A percentile compares a stretch with the other conserved stretches of the same genome.
Evolutionary conservation across 805 yeast genomes (phyloP).

Genomic region (Yamadazyma insecticola): DNA sequence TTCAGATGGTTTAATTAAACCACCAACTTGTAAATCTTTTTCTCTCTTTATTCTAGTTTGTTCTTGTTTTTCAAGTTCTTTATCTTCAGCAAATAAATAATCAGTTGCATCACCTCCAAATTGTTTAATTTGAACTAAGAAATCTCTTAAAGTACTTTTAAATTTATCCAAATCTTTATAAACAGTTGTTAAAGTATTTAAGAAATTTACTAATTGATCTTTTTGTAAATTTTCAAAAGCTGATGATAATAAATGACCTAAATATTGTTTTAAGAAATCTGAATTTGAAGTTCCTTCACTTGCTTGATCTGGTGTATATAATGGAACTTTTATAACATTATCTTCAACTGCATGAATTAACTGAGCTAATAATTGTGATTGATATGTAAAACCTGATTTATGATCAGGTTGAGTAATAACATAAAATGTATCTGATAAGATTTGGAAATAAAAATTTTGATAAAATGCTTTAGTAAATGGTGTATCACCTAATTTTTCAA

Average conservation of each 20-base stretch:
- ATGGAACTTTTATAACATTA: conserved; percentile 67
- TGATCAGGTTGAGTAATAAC: conserved; percentile 97
- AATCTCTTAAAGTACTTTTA: conserved; percentile 85
- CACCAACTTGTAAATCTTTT: conserved; percentile 84
- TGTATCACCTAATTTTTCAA: conserved; percentile 66
- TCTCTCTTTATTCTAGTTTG: conserved; percentile 68
- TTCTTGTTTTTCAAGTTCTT: conserved; percentile 70
- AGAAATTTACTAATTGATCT: conserved; percentile 78
- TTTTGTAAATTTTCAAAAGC: conserved; percentile 92
- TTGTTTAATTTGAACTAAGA: conserved; percentile 93
- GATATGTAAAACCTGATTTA: conserved; percentile 90
- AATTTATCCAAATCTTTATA: conserved; percentile 74
- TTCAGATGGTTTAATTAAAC: conserved; percentile 90
- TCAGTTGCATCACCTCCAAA: conserved; percentile 95
- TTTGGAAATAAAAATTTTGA: conserved; percentile 82
- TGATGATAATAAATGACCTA: conserved; percentile 72
- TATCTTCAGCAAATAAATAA: conserved; percentile 91
- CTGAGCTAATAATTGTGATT: conserved; percentile 77
- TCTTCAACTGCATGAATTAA: conserved; percentile 80
- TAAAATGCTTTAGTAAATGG: conserved; percentile 83
- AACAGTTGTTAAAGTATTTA: conserved; percentile 68
- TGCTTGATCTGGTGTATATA: conserved; percentile 76
- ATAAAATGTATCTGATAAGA: conserved; percentile 85
- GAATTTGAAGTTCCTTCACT: conserved; percentile 83
- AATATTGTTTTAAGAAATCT: conserved; percentile 70